Evolutionary conservation across 371 early-diverging fungal species (phyloP).

Genomic region (Gilbertella persicaria): DNA sequence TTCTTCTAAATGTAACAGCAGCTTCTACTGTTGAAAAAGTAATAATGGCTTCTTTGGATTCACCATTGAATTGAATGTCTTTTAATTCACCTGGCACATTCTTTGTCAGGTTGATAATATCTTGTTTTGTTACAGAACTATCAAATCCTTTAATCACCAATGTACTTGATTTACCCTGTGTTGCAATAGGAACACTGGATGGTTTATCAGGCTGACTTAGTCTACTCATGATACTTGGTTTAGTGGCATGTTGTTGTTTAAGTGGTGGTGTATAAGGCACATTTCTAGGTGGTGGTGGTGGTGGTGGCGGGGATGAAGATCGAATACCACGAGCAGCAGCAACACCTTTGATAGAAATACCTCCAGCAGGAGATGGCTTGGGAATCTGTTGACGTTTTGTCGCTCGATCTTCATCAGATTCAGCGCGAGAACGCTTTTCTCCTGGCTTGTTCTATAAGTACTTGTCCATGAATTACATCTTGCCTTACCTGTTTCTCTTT

Average conservation of each 20-base stretch:
- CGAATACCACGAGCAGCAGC: background rate
- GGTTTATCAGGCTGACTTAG: background rate
- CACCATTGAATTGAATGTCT: background rate
- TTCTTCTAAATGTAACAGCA: slow-evolving; percentile 19
- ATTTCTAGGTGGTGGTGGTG: background rate
- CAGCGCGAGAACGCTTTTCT: slow-evolving; percentile 4
- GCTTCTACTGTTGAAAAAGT: slow-evolving; percentile 6
- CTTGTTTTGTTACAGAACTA: background rate
- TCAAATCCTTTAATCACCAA: slow-evolving; percentile 5
- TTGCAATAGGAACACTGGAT: slow-evolving; percentile 1
- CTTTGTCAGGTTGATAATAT: slow-evolving; percentile 4
- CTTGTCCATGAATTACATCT: background rate
- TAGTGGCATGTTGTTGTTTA: background rate
- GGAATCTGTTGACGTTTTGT: slow-evolving; percentile 1
- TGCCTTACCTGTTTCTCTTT: slow-evolving; percentile 6
- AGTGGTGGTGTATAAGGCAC: slow-evolving; percentile 7
- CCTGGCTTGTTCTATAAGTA: slow-evolving; percentile 4
- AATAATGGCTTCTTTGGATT: background rate
- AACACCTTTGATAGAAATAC: slow-evolving; percentile 8
- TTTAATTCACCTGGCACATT: background rate
- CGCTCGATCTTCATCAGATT: background rate
- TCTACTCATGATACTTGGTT: slow-evolving; percentile 4
- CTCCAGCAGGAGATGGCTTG: slow-evolving; percentile 11
- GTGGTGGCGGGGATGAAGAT: background rate
- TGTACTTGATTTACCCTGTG: slow-evolving; percentile 10